phyloP scores from a whole-genome alignment of 2,329 filamentous ascomycete genomes.

The Colletotrichum sp. region DNA sequence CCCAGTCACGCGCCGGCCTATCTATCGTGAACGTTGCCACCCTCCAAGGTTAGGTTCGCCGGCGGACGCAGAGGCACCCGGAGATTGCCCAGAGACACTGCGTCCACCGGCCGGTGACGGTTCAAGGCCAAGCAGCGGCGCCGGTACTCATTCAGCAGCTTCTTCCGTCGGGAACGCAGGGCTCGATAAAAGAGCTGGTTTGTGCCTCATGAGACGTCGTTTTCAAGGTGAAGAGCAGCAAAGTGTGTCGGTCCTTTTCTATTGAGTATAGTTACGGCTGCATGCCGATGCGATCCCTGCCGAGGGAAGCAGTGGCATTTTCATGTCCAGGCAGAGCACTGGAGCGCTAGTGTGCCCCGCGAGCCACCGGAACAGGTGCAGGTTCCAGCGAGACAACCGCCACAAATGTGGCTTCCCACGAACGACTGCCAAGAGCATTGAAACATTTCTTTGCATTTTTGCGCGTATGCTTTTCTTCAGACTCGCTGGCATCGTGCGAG shows the following conservation, averaged over 20 bases:
- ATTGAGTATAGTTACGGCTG: neutral
- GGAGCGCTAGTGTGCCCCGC: neutral
- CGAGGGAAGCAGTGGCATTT: neutral
- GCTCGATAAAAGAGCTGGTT: neutral
- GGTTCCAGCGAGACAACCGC: neutral
- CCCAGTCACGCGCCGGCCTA: neutral
- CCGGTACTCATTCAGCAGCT: neutral
- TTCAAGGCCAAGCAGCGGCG: neutral
- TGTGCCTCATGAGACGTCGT: neutral
- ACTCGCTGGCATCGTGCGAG: neutral
- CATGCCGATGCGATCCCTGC: neutral
- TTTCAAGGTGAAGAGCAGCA: neutral
- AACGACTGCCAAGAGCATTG: neutral
- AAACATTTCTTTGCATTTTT: neutral
- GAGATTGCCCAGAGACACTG: neutral
- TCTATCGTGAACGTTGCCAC: neutral
- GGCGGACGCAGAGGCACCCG: neutral
- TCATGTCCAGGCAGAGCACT: neutral
- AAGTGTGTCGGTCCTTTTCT: neutral
- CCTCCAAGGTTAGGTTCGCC: neutral
- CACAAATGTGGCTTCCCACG: neutral
- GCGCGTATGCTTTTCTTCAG: neutral
- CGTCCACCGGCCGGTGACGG: neutral
- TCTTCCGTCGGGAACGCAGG: neutral
- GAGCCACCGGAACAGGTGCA: neutral